Evolutionary conservation across 208 protist genomes (phyloP), one percentile per base, ranked within the genome.

Genomic region (Endotrypanum monterogeii): DNA sequence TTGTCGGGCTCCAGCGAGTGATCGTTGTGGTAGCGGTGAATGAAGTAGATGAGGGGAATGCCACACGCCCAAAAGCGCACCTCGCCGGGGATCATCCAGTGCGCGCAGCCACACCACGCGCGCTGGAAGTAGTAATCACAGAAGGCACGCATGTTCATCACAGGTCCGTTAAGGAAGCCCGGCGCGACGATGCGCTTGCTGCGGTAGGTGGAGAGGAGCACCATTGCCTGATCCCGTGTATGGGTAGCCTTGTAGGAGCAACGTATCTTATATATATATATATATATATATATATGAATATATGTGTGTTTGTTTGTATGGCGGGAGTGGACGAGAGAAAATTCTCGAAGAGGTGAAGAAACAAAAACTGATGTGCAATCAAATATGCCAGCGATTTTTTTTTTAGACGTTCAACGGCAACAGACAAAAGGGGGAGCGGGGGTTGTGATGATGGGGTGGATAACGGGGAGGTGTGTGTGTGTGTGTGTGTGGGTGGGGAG

Each of bases 1-100:
- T 71, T 73, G 71, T 97, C 93, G 3, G 61, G 62, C 56, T 93
- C 88, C 32, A 97, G 83, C 57, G 74, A 83, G 86, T 95, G 89
- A 54, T 94, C 89, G 56, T 80, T 89, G 72, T 96, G 92, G 89
- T 88, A 94, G 88, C 93, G 93, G 79, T 95, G 89, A 61, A 89
- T 83, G 78, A 88, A 94, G 83, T 95, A 95, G 62, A 94, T 91
- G 50, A 90, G 56, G 30, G 87, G 87, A 51, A 94, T 86, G 78
- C 79, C 83, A 35, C 83, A 83, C 7, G 86, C 84, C 80, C 86
- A 95, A 44, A 94, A 73, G 56, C 91, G 90, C 70, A 87, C 82
- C 77, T 97, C 93, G n/a, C 90, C 89, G 12, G 91, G 90, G 50
- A 96, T 61, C 28, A 81, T 61, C 87, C 86, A 94, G 76, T 89